Base-by-base conservation (phyloP, 345 rosid genomes). In the Corymbia maculata region DNA sequence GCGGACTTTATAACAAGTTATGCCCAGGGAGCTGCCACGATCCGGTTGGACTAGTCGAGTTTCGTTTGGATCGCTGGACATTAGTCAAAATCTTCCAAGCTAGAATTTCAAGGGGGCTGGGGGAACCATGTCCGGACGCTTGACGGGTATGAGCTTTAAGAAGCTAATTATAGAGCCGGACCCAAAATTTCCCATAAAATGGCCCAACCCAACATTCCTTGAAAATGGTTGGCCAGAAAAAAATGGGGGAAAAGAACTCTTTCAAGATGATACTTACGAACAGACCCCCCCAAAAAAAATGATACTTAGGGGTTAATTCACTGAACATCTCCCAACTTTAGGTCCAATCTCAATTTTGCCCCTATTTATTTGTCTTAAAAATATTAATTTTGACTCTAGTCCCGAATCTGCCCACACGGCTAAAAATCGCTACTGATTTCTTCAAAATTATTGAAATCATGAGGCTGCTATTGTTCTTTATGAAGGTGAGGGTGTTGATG, bases 351-450 rank as follows among this genome's bases (percentile, higher is more conserved):
- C 8, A 0, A 70, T 9, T 36, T 1, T 36, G 22, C 1, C 13
- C 21, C 1, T 1, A 70, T 70, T 2, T 32, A 4, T 59, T 2
- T 61, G 4, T 36, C 1, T 32, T 9, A 70, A 17, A 36, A 0
- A 70, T 12, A 21, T 8, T 16, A 70, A 70, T 0, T 68, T 32
- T 1, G 2, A 36, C 49, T 70, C 0, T 17, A 70, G 22, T 70
- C 7, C 2, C 16, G 36, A 36, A 70, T 36, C 1, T 36, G 1
- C 26, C 13, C 0, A 5, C 22, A 6, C 0, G 1, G 17, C 13
- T 1, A 36, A 36, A 70, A 17, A 0, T 70, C 2, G 0, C 1
- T 7, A 9, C 1, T 17, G 3, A 0, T 70, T 70, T 17, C 1
- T 36, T 36, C 1, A 6, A 36, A 0, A 70, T 36, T 36, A 70